These are phyloP conservation scores for Curvularia spicifera DNA, from an alignment of 2,329 filamentous ascomycete species.

Conservation along the genomic window DNA sequence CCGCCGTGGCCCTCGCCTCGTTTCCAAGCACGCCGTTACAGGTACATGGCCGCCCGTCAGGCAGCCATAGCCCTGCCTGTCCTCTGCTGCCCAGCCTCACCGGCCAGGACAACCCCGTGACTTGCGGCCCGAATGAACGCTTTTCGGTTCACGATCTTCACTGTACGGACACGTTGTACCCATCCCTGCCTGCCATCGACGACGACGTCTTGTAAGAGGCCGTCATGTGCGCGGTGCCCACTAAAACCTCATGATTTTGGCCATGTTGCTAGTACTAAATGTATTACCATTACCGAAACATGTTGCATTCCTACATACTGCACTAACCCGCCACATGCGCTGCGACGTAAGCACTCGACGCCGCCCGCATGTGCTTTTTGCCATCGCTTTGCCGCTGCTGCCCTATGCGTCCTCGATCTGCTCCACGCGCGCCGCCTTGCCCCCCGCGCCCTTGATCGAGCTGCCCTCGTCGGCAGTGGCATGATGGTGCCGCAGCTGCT, in stretches of 20 bases:
- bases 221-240: slow-evolving; percentile 1
- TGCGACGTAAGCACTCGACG: slow-evolving; percentile 14
- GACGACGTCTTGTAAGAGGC: neutral
- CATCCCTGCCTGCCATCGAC: slow-evolving; percentile 10
- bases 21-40: slow-evolving; percentile 1
- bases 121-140: slow-evolving; percentile 21
- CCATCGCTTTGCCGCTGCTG: slow-evolving; percentile 12
- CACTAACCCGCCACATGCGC: slow-evolving; percentile 14
- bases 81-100: slow-evolving; percentile 19
- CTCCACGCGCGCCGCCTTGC: slow-evolving; percentile 33
- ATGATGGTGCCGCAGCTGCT: slow-evolving; percentile 42
- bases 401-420: slow-evolving; percentile 39
- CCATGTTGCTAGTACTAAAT: slow-evolving; percentile 1
- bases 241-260: slow-evolving; percentile 6
- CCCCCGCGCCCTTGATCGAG: slow-evolving; percentile 28
- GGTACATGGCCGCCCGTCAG: neutral
- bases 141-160: slow-evolving; percentile 25
- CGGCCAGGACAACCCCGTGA: slow-evolving; percentile 17
- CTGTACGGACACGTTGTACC: slow-evolving; percentile 25
- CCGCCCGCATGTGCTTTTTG: slow-evolving; percentile 12
- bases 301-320: neutral
- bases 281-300: neutral
- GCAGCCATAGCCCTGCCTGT: slow-evolving; percentile 18
- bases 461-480: slow-evolving; percentile 38
- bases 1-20: slow-evolving; percentile 7